Evolutionary conservation across 208 protist species (phyloP).

Genomic region (Vickermania spadyakhi): DNA sequence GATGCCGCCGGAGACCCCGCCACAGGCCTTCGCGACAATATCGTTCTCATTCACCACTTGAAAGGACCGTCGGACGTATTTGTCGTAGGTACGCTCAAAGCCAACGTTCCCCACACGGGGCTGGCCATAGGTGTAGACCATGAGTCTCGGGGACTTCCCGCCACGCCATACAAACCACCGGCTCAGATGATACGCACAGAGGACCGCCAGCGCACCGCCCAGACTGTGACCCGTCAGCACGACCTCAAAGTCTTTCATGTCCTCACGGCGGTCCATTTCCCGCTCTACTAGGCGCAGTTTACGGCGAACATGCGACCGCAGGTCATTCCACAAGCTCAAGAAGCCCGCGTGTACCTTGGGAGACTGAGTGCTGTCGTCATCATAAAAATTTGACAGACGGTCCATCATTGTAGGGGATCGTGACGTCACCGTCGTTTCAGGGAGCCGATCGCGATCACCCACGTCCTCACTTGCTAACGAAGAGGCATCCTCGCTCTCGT

Average conservation of each 20-base stretch:
- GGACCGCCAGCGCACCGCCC: constrained; percentile 77
- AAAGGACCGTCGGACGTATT: constrained; percentile 73
- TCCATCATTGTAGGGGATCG: not conserved
- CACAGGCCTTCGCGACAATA: constrained; percentile 57
- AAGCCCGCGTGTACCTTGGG: constrained; percentile 83
- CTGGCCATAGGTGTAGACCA: constrained; percentile 87
- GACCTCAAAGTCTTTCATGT: constrained; percentile 51
- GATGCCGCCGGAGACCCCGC: constrained; percentile 70
- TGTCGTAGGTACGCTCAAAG: constrained; percentile 70
- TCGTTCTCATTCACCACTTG: constrained; percentile 88
- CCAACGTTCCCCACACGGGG: constrained; percentile 74
- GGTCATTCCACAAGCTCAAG: constrained; percentile 64
- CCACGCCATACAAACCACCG: not conserved
- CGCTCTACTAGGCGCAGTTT: constrained; percentile 32
- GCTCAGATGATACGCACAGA: constrained; percentile 80
- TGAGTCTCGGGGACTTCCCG: constrained; percentile 28
- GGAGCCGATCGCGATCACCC: not conserved
- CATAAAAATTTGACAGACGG: constrained; percentile 8
- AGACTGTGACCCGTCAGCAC: constrained; percentile 85
- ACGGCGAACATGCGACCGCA: constrained; percentile 39
- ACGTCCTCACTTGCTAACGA: not conserved
- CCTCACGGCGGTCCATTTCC: constrained; percentile 8
- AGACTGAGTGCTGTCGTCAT: constrained; percentile 17
- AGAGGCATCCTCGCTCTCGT: not conserved
- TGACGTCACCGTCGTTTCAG: not conserved